Evolutionary conservation across 306 rosid genomes (phyloP), one percentile per base, ranked within the genome.

Genomic region (Ormosia emarginata): DNA sequence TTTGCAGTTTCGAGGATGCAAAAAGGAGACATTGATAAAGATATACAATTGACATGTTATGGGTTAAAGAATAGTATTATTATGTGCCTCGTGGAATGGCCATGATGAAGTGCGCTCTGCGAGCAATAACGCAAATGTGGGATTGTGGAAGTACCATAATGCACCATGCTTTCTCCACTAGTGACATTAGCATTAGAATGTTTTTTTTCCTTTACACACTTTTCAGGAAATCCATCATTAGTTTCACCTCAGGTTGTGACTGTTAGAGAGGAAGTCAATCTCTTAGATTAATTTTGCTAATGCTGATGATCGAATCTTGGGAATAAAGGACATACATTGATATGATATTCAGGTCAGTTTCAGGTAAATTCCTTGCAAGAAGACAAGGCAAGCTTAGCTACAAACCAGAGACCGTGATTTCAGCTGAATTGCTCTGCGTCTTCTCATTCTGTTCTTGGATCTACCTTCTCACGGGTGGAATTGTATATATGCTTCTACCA

Each of bases 11-110:
- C 30, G 17, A 36, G 77, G 63, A 71, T 12, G 33, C 80, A 6
- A 40, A 66, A 44, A 55, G 13, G 63, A 56, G 68, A 11, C 78
- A 77, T 57, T 14, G 41, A 41, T 49, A 59, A 13, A 75, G 12
- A 75, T 30, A 40, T 33, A 55, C 4, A 53, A 53, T 59, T 49
- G 30, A 66, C 6, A 81, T 65, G 83, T 72, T 72, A 78, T 85
- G 85, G 84, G 75, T 74, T 64, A 58, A 86, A 82, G 18, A 44
- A 24, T 30, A 41, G 64, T 37, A 46, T 39, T 63, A 30, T 66
- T 33, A 52, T 83, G 71, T 24, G 71, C 15, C 49, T 64, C 4
- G 76, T 83, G 78, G 58, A 74, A 75, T 74, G 69, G 62, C 40
- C 57, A 69, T 68, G 55, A 75, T 85, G 64, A 53, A 75, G 40